Evolutionary conservation across 345 rosid genomes (phyloP), one percentile per base, ranked within the genome.

Genomic region (Eutrema yunnanense): DNA sequence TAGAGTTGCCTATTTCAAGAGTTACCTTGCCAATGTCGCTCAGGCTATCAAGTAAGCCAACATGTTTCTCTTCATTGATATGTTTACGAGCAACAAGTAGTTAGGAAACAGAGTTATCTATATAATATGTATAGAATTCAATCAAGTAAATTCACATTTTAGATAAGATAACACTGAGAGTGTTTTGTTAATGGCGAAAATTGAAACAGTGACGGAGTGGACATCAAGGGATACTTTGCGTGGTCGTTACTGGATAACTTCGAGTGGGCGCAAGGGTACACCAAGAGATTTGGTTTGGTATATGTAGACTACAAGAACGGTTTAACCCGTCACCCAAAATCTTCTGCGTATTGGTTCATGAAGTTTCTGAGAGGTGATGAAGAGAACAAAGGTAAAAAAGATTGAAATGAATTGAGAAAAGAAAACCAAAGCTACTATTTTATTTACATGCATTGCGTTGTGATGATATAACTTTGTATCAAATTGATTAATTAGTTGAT

Each of bases 211-310:
- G 97, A 90, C 26, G 97, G 96, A 71, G 95, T 49, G 16, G 85
- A 94, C 63, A 92, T 89, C 79, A 85, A 86, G 80, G 98, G 98
- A 75, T 86, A 94, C 73, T 94, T 90, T 48, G 97, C 90, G 0
- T 90, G 98, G 98, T 89, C 98, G 13, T 75, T 93, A 62, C n/a
- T 90, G 71, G 98, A 93, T 81, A 90, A 90, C 70, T 90, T 93
- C 51, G 98, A 94, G 71, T 89, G 98, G 98, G 91, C 84, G 10
- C 86, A 87, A 78, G 97, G 96, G n/a, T 90, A 83, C 55, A 94
- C 96, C 37, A 94, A 94, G 79, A 87, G 98, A 33, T 90, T 90
- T 7, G 97, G 98, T 36, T 69, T 94, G 79, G 70, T 90, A n/a
- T 94, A 87, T 40, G 91, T 94, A 0, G 94, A 94, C 78, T 89